Conservation (phyloP, 192 early-diverging fungal species). For the Lunasporangiospora selenospora region DNA sequence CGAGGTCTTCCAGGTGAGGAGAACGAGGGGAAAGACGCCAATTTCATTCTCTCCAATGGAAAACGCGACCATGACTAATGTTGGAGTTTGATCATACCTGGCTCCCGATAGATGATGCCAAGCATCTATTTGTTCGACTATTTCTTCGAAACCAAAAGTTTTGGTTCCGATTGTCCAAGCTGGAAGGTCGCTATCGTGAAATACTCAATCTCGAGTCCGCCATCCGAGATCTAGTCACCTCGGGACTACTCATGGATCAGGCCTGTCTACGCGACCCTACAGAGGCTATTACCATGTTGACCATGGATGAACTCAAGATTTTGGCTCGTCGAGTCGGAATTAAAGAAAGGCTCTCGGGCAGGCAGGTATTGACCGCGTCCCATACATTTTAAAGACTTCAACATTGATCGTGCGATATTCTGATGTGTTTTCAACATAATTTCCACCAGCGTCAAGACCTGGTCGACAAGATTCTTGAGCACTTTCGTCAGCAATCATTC, state of each 20-base stretch:
- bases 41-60: too few species aligned
- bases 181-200: slow-evolving; percentile 35
- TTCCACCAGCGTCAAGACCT: slow-evolving; percentile 12
- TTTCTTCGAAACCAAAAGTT: slow-evolving; percentile 49
- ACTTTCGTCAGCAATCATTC: slow-evolving; percentile 45
- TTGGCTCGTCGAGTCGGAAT: slow-evolving; percentile 17
- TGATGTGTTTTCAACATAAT: not conserved
- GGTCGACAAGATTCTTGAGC: slow-evolving; percentile 19
- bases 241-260: slow-evolving; percentile 34
- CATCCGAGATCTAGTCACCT: slow-evolving; percentile 20
- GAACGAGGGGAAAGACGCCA: too few species aligned
- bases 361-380: slow-evolving; percentile 7
- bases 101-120: slow-evolving; percentile 32
- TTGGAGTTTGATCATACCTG: not conserved
- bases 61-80: not conserved
- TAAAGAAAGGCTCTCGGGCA: slow-evolving; percentile 22
- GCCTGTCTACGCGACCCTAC: slow-evolving; percentile 8
- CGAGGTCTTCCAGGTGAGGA: slow-evolving; percentile 34
- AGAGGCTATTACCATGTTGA: slow-evolving; percentile 25
- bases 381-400: not conserved
- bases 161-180: slow-evolving; percentile 38
- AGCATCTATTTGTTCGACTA: slow-evolving; percentile 50
- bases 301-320: slow-evolving; percentile 42
- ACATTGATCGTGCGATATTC: not conserved
- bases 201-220: slow-evolving; percentile 23